Conservation (phyloP, 352 stramenopile species). For the Globisporangium alternatum region DNA sequence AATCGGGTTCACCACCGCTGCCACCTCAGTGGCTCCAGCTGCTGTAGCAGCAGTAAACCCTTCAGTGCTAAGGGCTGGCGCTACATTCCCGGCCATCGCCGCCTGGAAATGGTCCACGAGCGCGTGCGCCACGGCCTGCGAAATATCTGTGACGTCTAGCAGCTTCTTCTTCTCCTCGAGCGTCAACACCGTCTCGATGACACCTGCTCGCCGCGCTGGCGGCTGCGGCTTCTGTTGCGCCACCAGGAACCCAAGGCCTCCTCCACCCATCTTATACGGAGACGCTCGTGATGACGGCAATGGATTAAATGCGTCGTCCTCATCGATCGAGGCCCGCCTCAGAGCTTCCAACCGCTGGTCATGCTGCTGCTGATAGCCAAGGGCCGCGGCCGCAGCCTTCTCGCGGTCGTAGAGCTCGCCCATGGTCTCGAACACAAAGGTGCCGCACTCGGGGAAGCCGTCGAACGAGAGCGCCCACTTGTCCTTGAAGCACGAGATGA, state of each 20-base stretch:
- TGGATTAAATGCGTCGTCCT: not conserved
- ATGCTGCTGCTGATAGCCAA: not conserved
- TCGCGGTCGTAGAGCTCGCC: conserved; percentile 24
- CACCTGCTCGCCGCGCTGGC: not conserved
- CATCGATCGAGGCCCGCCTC: not conserved
- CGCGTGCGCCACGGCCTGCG: conserved; percentile 16
- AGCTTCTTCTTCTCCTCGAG: conserved; percentile 25
- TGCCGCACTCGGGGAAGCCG: conserved; percentile 24
- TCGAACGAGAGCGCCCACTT: conserved; percentile 21
- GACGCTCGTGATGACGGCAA: too few species aligned
- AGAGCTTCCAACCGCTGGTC: too few species aligned
- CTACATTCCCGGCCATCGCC: not conserved
- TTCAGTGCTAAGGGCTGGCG: not conserved
- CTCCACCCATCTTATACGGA: too few species aligned
- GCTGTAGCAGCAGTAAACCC: too few species aligned
- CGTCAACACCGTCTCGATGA: conserved; percentile 16
- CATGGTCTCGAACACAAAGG: conserved; percentile 28
- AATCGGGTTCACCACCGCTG: conserved; percentile 1
- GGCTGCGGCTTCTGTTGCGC: not conserved
- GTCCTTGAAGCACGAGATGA: conserved; percentile 22
- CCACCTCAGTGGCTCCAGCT: not conserved
- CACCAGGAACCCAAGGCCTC: not conserved
- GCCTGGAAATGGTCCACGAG: conserved; percentile 22
- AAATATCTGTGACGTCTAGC: conserved; percentile 19
- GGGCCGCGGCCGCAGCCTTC: not conserved